These are phyloP conservation scores for Epithele typhae DNA, from an alignment of 768 basidiomycete genomes.

Conservation along the genomic window DNA sequence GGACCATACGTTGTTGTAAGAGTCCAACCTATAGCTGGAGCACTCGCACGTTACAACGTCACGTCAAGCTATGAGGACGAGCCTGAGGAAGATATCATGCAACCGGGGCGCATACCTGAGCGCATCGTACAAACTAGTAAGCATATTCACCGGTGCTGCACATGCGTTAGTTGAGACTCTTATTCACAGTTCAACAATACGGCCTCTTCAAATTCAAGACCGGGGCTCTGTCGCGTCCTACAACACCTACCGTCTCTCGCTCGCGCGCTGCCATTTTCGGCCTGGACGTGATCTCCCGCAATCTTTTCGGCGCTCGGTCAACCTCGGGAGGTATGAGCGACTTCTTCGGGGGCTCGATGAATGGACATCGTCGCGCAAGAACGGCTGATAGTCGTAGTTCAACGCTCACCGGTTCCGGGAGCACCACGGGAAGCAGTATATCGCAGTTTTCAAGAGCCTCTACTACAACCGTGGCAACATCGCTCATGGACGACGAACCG, in stretches of 20 bases:
- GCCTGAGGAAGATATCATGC: conserved; percentile 78
- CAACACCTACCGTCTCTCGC: conserved; percentile 77
- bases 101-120: conserved; percentile 66
- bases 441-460: conserved; percentile 66
- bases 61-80: conserved; percentile 72
- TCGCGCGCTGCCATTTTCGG: conserved; percentile 80
- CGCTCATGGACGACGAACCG: conserved; percentile 60
- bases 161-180: conserved; percentile 1
- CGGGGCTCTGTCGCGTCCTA: conserved; percentile 64
- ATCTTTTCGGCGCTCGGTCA: conserved; percentile 72
- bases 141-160: neutral
- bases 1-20: conserved; percentile 79
- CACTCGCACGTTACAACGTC: conserved; percentile 75
- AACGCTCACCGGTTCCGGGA: conserved; percentile 64
- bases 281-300: conserved; percentile 85
- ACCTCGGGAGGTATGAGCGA: conserved; percentile 63
- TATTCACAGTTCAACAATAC: conserved; percentile 69
- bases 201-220: conserved; percentile 88
- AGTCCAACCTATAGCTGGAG: conserved; percentile 80
- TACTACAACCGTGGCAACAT: conserved; percentile 62
- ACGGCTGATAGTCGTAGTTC: conserved; percentile 70
- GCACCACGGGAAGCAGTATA: conserved; percentile 61
- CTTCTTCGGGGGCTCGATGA: conserved; percentile 71
- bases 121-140: conserved; percentile 82
- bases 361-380: conserved; percentile 61